Evolutionary conservation across 495 filamentous ascomycete genomes (phyloP).

Genomic region (Aspergillus diversus): DNA sequence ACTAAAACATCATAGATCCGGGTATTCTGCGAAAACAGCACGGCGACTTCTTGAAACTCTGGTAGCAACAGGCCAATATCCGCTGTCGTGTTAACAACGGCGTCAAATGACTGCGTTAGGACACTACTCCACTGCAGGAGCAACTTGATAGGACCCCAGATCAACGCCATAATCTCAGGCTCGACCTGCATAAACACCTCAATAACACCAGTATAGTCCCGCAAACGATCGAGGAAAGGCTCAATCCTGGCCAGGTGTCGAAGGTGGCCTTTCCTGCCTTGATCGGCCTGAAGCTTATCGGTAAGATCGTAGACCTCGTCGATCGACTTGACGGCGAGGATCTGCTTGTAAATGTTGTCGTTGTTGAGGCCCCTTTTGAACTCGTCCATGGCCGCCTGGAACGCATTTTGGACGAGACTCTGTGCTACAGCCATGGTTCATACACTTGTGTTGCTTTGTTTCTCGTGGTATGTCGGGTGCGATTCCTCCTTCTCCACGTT

Average conservation of each 20-base stretch:
- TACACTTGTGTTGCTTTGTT: too few relatives aligned
- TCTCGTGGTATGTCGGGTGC: too few relatives aligned
- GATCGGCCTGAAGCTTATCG: constrained; percentile 6
- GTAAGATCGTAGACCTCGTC: constrained; percentile 11
- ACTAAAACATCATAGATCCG: constrained; percentile 4
- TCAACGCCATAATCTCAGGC: constrained; percentile 7
- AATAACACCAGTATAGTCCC: constrained; percentile 1
- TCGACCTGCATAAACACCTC: constrained; percentile 11
- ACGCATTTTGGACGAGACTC: constrained; percentile 2
- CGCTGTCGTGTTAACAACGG: background rate
- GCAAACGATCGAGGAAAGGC: constrained; percentile 4
- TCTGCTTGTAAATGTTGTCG: constrained; percentile 5
- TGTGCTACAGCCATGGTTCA: too few relatives aligned
- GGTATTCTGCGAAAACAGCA: constrained; percentile 5
- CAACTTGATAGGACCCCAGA: constrained; percentile 10
- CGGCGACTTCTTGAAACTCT: constrained; percentile 1
- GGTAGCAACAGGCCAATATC: constrained; percentile 5
- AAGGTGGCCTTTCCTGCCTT: constrained; percentile 6
- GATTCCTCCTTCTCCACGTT: too few relatives aligned
- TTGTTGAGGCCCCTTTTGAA: constrained; percentile 9
- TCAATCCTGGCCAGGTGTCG: constrained; percentile 9
- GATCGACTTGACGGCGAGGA: constrained; percentile 6
- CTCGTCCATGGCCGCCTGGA: constrained; percentile 9
- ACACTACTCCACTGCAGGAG: constrained; percentile 11
- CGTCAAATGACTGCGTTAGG: constrained; percentile 1